Evolutionary conservation across 202 grass and related monocot genomes (phyloP).

Genomic region (Dendrocalamus latiflorus): DNA sequence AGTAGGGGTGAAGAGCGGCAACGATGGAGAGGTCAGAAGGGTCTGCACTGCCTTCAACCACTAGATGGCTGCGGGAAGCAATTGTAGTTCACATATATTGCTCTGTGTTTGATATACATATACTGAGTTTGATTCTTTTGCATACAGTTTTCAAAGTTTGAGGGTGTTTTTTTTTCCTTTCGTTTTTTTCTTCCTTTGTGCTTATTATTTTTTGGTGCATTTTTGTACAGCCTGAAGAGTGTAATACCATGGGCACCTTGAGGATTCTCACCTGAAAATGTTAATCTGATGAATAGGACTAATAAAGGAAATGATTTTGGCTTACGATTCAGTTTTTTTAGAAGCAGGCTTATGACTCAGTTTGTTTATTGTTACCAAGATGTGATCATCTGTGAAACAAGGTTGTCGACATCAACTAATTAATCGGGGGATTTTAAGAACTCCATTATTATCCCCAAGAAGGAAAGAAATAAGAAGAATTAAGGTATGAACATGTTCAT

Average conservation of each 20-base stretch:
- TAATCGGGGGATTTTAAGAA: background rate
- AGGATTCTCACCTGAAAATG: slow-evolving; percentile 12
- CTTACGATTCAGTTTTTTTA: background rate
- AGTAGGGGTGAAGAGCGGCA: slow-evolving; percentile 49
- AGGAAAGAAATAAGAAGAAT: background rate
- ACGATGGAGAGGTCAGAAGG: slow-evolving; percentile 53
- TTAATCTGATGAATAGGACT: slow-evolving; percentile 19
- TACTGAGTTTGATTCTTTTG: slow-evolving; percentile 38
- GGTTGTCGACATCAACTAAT: background rate
- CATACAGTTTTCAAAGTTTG: slow-evolving; percentile 16
- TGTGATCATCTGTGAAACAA: background rate
- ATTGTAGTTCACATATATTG: slow-evolving; percentile 37
- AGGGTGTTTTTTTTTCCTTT: slow-evolving; percentile 9
- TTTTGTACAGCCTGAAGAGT: slow-evolving; percentile 54
- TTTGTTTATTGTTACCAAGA: background rate
- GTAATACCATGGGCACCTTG: slow-evolving; percentile 32
- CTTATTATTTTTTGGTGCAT: slow-evolving; percentile 27
- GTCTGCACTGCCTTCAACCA: slow-evolving; percentile 56
- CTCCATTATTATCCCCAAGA: background rate
- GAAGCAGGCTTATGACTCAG: background rate
- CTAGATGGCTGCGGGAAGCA: slow-evolving; percentile 11
- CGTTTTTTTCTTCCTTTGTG: background rate
- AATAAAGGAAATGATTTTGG: background rate
- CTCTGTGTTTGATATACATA: slow-evolving; percentile 38
- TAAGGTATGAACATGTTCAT: background rate